A percentile compares a stretch with the other conserved stretches of the same genome.
These are phyloP conservation scores for Jackrogersella multiformis DNA, from an alignment of 495 filamentous ascomycete genomes.

Conservation along the genomic window DNA sequence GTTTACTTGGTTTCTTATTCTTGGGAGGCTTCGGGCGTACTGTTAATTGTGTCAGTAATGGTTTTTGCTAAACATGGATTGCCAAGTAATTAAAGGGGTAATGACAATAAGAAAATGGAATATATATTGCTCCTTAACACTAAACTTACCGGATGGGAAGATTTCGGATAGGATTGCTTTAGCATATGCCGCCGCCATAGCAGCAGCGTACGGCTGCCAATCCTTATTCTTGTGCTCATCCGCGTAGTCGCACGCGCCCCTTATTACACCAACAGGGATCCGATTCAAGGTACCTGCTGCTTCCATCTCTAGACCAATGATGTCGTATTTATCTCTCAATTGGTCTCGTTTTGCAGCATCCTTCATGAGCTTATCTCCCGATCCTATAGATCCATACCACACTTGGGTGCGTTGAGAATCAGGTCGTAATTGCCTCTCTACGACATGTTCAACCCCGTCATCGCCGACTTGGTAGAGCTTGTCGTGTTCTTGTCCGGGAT, in stretches of 20 bases:
- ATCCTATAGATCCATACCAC: conserved; percentile 47
- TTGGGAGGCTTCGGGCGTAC: not conserved
- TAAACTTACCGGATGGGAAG: not conserved
- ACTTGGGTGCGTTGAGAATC: conserved; percentile 34
- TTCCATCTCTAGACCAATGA: conserved; percentile 46
- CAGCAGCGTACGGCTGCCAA: conserved; percentile 53
- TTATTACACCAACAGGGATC: conserved; percentile 48
- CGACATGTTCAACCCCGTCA: conserved; percentile 4
- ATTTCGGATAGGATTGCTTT: conserved; percentile 46
- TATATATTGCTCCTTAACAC: not conserved
- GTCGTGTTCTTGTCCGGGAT: conserved; percentile 45
- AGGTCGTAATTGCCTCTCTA: conserved; percentile 26
- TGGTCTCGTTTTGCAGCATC: conserved; percentile 38
- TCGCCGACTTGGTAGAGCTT: conserved; percentile 23
- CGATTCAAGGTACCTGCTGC: conserved; percentile 44
- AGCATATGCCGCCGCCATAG: conserved; percentile 53
- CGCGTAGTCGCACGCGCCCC: conserved; percentile 55
- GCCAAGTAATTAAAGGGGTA: not conserved
- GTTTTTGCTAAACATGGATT: not conserved
- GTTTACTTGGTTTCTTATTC: not conserved
- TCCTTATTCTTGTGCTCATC: conserved; percentile 52
- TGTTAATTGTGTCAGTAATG: not conserved
- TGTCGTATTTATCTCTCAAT: conserved; percentile 37
- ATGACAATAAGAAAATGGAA: not conserved
- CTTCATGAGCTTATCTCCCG: conserved; percentile 45